Evolutionary conservation across 2,329 filamentous ascomycete genomes (phyloP), one percentile per base, ranked within the genome.

Genomic region (Fusarium drepaniforme): DNA sequence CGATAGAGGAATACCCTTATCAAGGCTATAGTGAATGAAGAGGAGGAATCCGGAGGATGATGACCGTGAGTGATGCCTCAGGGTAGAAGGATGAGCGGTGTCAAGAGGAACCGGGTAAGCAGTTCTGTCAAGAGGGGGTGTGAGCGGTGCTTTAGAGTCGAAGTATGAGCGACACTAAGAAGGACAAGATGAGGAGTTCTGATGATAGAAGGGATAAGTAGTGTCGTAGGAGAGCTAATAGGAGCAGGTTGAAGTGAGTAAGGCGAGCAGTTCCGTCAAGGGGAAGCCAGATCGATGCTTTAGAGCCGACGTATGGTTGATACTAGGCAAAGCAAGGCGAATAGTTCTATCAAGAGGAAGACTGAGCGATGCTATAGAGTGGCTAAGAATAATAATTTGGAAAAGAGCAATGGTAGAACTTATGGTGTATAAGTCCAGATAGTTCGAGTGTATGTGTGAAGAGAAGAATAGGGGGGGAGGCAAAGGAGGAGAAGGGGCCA

Each of bases 351-450:
- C 2, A 18, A 25, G 9, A 49, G 44, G 3, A 49, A 49, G 23
- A 3, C 23, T 49, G 0, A 49, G 8, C 23, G 11, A 49, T 18
- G 23, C 23, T 12, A 2, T 28, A 49, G 23, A 49, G 7, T 6
- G 16, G 15, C 23, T 12, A 5, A 28, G 8, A 18, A 49, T 28
- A 11, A 2, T 0, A 28, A 0, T 8, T 12, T 18, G 8, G 0
- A 49, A 11, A 9, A 28, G 15, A 18, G 23, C 5, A 49, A 49
- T 5, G 8, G 1, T 18, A 18, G 23, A 49, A 28, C 15, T 18
- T 5, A 2, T 11, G 23, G 8, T 28, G 23, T 5, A 49, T n/a
- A 49, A 49, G 23, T 28, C 15, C 23, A 28, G 44, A 49, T 8
- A 28, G 16, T 8, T 16, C 15, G 5, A 1, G 21, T 21, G 40